phyloP scores from a whole-genome alignment of 148 eudicot genomes.

The Camellia japonica region DNA sequence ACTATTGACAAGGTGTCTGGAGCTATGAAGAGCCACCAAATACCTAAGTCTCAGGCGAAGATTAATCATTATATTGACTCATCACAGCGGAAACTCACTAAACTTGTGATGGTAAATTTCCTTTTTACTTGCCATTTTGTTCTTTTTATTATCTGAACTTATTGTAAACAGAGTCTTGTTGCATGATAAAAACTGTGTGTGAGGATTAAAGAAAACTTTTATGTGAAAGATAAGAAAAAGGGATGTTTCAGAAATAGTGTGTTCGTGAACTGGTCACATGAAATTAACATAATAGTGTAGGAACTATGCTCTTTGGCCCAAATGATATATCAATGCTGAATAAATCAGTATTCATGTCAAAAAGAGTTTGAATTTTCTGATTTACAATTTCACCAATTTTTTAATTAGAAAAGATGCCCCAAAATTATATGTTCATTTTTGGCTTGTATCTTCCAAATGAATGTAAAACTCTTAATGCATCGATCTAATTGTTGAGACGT shows the following conservation, averaged over 20 bases:
- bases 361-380: not conserved
- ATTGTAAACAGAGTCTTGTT: not conserved
- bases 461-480: not conserved
- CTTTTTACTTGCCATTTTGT: not conserved
- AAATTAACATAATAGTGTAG: not conserved
- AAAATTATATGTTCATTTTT: not conserved
- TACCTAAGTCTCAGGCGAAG: slow-evolving; percentile 87
- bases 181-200: slow-evolving; percentile 1
- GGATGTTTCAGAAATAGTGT: not conserved
- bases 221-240: not conserved
- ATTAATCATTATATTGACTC: slow-evolving; percentile 84
- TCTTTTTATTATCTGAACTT: not conserved
- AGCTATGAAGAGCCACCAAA: slow-evolving; percentile 72
- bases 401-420: not conserved
- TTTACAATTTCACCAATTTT: not conserved
- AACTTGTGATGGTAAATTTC: slow-evolving; percentile 78
- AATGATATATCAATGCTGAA: not conserved
- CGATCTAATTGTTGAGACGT: not conserved
- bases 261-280: not conserved
- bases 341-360: not conserved
- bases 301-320: not conserved
- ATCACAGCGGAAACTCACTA: slow-evolving; percentile 74
- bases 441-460: not conserved
- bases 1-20: slow-evolving; percentile 96
- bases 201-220: not conserved